Conservation (phyloP, 1,139 yeast genomes). For the Pneumocystis canis region DNA sequence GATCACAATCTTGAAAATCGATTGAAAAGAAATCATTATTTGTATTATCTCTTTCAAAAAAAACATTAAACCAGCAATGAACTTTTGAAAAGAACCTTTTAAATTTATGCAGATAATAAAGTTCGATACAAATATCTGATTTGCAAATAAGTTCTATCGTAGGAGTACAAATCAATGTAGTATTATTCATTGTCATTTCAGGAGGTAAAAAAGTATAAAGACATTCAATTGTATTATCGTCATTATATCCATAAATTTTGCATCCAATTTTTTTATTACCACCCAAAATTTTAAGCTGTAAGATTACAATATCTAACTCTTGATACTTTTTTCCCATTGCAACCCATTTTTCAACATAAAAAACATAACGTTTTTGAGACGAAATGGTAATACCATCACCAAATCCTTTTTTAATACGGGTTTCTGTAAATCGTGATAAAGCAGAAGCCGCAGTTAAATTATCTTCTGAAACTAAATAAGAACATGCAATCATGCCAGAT, state of each 20-base stretch:
- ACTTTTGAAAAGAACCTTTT: slow-evolving; percentile 14
- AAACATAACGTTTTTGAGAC: slow-evolving; percentile 54
- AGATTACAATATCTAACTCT: slow-evolving; percentile 19
- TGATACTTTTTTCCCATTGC: slow-evolving; percentile 16
- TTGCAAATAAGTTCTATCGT: slow-evolving; percentile 2
- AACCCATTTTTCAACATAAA: slow-evolving; percentile 39
- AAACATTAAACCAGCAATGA: slow-evolving; percentile 25
- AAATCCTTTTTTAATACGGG: slow-evolving; percentile 43
- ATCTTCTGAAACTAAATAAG: slow-evolving; percentile 44
- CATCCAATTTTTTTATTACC: slow-evolving; percentile 21
- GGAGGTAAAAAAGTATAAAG: slow-evolving; percentile 16
- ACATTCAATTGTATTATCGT: slow-evolving; percentile 15
- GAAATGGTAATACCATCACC: slow-evolving; percentile 58
- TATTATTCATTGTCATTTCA: not conserved
- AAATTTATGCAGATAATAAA: slow-evolving; percentile 15
- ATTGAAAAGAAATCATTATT: slow-evolving; percentile 18
- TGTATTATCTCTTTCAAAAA: slow-evolving; percentile 22
- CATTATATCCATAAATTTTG: slow-evolving; percentile 17
- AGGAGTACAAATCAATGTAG: not conserved
- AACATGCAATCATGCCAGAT: slow-evolving; percentile 63
- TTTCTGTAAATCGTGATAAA: slow-evolving; percentile 36
- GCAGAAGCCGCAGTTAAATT: slow-evolving; percentile 33
- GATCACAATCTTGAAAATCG: slow-evolving; percentile 54
- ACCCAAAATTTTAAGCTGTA: slow-evolving; percentile 20
- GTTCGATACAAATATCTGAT: slow-evolving; percentile 11